Conservation (phyloP, 2,329 filamentous ascomycete genomes). For the Cercospora canescens region DNA sequence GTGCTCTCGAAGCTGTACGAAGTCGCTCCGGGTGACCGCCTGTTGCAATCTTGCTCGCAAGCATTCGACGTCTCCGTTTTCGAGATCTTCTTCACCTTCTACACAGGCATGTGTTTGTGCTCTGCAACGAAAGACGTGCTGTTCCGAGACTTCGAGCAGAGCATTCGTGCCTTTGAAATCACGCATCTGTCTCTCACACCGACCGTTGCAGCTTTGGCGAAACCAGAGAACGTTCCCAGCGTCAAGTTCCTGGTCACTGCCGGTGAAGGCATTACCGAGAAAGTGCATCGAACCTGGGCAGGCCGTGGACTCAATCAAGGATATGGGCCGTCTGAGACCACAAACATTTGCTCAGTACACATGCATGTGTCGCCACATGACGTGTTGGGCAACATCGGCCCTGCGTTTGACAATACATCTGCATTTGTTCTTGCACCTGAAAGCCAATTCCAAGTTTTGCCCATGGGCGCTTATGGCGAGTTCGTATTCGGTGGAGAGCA, state of each 20-base stretch:
- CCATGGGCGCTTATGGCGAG: constrained; percentile 74
- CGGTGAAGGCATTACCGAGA: constrained; percentile 75
- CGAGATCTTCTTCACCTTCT: constrained; percentile 86
- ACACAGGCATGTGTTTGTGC: constrained; percentile 74
- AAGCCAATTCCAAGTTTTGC: constrained; percentile 55
- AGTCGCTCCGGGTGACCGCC: constrained; percentile 50
- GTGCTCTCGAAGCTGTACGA: constrained; percentile 68
- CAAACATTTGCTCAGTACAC: constrained; percentile 81
- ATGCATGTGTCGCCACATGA: constrained; percentile 58
- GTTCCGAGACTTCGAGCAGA: constrained; percentile 68
- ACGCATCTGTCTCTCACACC: constrained; percentile 86
- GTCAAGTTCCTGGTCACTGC: constrained; percentile 78
- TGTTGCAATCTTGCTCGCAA: constrained; percentile 81
- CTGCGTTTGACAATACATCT: constrained; percentile 73
- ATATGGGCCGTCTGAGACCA: constrained; percentile 83
- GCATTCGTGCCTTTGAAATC: constrained; percentile 63
- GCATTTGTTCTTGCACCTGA: constrained; percentile 60
- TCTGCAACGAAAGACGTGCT: constrained; percentile 72
- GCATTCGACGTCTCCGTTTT: constrained; percentile 87
- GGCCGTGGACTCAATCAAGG: constrained; percentile 70
- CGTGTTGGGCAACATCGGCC: constrained; percentile 73
- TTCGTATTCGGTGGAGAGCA: constrained; percentile 86
- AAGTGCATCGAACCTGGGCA: constrained; percentile 70
- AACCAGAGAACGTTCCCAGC: constrained; percentile 65
- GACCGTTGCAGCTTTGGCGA: constrained; percentile 75